Conservation (phyloP, 257 asterid genomes). For the Thymus quinquecostatus region DNA sequence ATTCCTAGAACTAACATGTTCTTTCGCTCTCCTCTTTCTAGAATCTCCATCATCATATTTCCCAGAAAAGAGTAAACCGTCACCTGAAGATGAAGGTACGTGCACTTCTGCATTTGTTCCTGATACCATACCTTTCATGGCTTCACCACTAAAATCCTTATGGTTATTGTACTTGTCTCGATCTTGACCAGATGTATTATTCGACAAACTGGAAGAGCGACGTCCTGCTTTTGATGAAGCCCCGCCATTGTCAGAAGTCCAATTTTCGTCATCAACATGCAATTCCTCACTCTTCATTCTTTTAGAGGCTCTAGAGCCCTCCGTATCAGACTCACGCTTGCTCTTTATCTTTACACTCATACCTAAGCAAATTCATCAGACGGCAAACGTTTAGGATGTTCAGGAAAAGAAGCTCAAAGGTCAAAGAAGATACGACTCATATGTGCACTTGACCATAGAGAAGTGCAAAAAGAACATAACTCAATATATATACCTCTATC, state of each 20-base stretch:
- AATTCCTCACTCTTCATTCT: slow-evolving; percentile 63
- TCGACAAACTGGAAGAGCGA: slow-evolving; percentile 54
- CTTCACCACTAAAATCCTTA: slow-evolving; percentile 48
- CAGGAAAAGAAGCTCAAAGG: slow-evolving; percentile 21
- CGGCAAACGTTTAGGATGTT: slow-evolving; percentile 13
- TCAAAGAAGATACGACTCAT: slow-evolving; percentile 19
- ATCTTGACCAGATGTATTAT: slow-evolving; percentile 51
- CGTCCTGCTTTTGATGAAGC: slow-evolving; percentile 59
- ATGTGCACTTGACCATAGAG: slow-evolving; percentile 22
- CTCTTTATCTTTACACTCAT: slow-evolving; percentile 50
- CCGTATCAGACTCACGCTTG: slow-evolving; percentile 62
- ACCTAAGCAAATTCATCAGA: slow-evolving; percentile 43
- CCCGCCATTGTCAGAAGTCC: slow-evolving; percentile 58
- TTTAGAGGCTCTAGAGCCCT: slow-evolving; percentile 64
- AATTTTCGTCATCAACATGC: slow-evolving; percentile 53
- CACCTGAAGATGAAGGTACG: slow-evolving; percentile 47
- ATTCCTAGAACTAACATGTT: slow-evolving; percentile 37
- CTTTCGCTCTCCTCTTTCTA: slow-evolving; percentile 69
- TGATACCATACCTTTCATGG: slow-evolving; percentile 38
- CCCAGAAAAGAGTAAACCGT: slow-evolving; percentile 44
- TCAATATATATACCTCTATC: slow-evolving; percentile 56
- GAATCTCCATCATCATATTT: slow-evolving; percentile 54
- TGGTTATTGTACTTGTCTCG: slow-evolving; percentile 40
- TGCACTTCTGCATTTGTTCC: slow-evolving; percentile 44
- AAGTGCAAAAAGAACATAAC: slow-evolving; percentile 20